These are phyloP conservation scores for Borovskyia barvae DNA, from an alignment of 208 protist species.

Conservation along the genomic window DNA sequence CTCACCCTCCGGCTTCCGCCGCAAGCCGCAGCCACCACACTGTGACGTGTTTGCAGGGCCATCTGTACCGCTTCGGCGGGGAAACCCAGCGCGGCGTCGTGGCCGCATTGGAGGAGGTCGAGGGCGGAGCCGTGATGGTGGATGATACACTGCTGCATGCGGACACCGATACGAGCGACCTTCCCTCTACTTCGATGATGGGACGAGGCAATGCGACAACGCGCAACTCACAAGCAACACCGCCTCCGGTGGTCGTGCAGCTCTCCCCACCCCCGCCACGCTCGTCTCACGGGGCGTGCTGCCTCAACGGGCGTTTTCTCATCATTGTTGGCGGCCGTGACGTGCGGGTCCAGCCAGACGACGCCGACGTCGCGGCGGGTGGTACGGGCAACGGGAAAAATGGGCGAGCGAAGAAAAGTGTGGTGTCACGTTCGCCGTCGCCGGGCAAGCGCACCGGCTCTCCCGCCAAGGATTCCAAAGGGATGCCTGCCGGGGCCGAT, in stretches of 20 bases:
- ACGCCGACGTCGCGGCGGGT: background rate
- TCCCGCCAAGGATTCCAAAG: background rate
- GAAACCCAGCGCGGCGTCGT: slow-evolving; percentile 39
- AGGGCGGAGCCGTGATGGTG: background rate
- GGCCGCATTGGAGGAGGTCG: slow-evolving; percentile 29
- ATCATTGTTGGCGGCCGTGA: slow-evolving; percentile 65
- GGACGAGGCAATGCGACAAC: background rate
- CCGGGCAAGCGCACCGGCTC: slow-evolving; percentile 11
- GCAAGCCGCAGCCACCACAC: slow-evolving; percentile 40
- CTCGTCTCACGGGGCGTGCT: slow-evolving; percentile 56
- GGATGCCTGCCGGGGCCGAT: background rate
- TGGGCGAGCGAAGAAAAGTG: slow-evolving; percentile 17
- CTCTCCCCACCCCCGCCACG: slow-evolving; percentile 31
- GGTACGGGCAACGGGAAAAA: slow-evolving; percentile 1
- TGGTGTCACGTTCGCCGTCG: slow-evolving; percentile 1
- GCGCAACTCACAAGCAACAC: too few species aligned
- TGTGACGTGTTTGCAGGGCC: slow-evolving; percentile 26
- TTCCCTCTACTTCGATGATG: too few species aligned
- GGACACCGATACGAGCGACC: too few species aligned
- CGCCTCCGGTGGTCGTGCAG: background rate
- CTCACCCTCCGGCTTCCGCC: background rate
- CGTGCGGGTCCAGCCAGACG: slow-evolving; percentile 19
- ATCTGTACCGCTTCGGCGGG: slow-evolving; percentile 65
- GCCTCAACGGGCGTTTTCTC: slow-evolving; percentile 61
- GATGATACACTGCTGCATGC: too few species aligned